phyloP scores from a whole-genome alignment of 176 grass and related monocot species.

The Bonia amplexicaulis region DNA sequence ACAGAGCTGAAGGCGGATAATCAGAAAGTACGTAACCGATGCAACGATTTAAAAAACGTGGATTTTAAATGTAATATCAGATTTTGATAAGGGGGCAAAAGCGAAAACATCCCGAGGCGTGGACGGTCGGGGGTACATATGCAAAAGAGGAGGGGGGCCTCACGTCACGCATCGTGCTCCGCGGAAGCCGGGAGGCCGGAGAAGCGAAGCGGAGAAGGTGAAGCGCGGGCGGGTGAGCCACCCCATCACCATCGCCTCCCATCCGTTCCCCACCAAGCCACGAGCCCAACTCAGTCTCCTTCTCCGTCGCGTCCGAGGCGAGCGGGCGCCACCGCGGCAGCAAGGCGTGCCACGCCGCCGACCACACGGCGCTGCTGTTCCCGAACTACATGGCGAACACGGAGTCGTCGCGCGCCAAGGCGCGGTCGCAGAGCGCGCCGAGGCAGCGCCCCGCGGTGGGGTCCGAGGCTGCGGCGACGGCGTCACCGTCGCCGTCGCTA shows the following conservation, averaged over 20 bases:
- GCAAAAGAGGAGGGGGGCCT: not conserved
- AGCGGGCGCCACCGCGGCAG: conserved; percentile 4
- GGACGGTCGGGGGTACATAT: not conserved
- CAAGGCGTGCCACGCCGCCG: not conserved
- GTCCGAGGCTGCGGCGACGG: not conserved
- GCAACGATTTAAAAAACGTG: not conserved
- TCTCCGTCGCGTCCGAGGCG: conserved; percentile 31
- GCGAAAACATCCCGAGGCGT: not conserved
- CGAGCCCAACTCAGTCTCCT: conserved; percentile 22
- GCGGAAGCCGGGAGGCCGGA: conserved; percentile 38
- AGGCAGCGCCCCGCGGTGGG: conserved; percentile 39
- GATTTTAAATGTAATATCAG: not conserved
- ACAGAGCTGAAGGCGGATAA: not conserved
- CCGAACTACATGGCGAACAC: conserved; percentile 80
- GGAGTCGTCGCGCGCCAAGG: conserved; percentile 66
- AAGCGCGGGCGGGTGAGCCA: no score
- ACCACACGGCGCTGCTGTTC: not conserved
- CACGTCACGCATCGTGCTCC: conserved; percentile 32
- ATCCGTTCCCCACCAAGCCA: no score
- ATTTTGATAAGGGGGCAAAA: not conserved
- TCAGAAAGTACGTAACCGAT: fast-evolving
- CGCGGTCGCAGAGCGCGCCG: conserved; percentile 70
- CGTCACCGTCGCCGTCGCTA: conserved; percentile 19
- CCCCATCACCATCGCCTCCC: no score
- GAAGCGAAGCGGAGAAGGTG: no score